phyloP scores from a whole-genome alignment of 805 yeast species.

The Candida endomychidarum region DNA sequence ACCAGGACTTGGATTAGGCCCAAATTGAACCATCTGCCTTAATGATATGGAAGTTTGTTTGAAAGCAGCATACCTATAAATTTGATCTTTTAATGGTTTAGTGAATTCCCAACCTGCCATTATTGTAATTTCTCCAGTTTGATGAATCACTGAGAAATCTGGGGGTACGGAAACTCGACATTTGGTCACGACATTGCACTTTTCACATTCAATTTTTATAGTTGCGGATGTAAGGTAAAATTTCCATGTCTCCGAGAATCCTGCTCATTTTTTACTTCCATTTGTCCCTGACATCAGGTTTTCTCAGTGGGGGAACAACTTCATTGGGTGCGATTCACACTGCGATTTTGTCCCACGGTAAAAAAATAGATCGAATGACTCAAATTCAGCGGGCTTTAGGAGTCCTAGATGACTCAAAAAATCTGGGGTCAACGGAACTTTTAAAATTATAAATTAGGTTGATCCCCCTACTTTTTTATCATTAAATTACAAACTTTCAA shows the following conservation, averaged over 20 bases:
- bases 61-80: slow-evolving; percentile 63
- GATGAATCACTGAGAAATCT: slow-evolving; percentile 7
- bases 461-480: slow-evolving; percentile 4
- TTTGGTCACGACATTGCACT: slow-evolving; percentile 4
- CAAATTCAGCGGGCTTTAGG: slow-evolving; percentile 1
- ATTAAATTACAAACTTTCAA: background rate
- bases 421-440: slow-evolving; percentile 11
- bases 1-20: slow-evolving; percentile 76
- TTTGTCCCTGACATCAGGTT: slow-evolving; percentile 4
- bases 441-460: slow-evolving; percentile 1
- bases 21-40: slow-evolving; percentile 90
- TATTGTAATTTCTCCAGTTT: background rate
- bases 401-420: slow-evolving; percentile 8
- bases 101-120: slow-evolving; percentile 50
- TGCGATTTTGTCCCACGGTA: slow-evolving; percentile 2
- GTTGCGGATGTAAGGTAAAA: background rate
- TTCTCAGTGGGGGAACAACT: slow-evolving; percentile 1
- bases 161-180: slow-evolving; percentile 9
- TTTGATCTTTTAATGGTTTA: slow-evolving; percentile 49
- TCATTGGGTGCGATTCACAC: background rate
- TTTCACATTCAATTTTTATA: slow-evolving; percentile 5
- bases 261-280: slow-evolving; percentile 2
- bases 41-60: slow-evolving; percentile 84
- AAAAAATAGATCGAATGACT: slow-evolving; percentile 5
- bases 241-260: slow-evolving; percentile 5